Percentiles rank a stretch among this genome's conserved stretches.
phyloP scores from a whole-genome alignment of 1,284 basidiomycete genomes.

The Neolentinus lepideus region DNA sequence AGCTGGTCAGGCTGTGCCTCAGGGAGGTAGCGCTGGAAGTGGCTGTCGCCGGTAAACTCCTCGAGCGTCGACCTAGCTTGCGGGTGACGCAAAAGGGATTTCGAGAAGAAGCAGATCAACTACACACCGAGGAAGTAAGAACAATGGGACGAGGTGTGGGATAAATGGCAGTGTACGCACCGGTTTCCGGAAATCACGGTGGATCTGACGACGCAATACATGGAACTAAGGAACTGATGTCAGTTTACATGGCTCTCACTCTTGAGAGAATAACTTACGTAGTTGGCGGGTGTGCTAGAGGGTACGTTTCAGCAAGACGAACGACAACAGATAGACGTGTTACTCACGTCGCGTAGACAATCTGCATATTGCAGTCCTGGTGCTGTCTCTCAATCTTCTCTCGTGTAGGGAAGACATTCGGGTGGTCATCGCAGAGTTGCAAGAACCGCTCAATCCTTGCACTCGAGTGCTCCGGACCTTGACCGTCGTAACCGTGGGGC shows the following conservation, averaged over 20 bases:
- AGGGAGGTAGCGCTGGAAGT: constrained; percentile 92
- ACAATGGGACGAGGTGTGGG: not conserved
- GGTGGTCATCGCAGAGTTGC: constrained; percentile 97
- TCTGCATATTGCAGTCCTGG: constrained; percentile 99
- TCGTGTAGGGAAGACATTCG: constrained; percentile 81
- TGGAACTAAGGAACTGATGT: constrained; percentile 60
- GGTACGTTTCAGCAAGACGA: constrained; percentile 8
- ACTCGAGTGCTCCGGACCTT: constrained; percentile 98
- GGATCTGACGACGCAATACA: constrained; percentile 90
- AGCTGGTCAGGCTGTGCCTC: constrained; percentile 72
- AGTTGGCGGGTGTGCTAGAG: constrained; percentile 81
- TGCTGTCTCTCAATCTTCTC: constrained; percentile 94
- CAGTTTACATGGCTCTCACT: constrained; percentile 5
- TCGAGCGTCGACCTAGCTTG: constrained; percentile 80
- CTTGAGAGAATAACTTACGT: constrained; percentile 40
- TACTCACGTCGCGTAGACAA: constrained; percentile 89
- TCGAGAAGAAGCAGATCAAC: constrained; percentile 95
- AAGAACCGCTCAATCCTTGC: constrained; percentile 96
- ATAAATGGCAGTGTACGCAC: constrained; percentile 35
- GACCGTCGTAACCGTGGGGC: constrained; percentile 98
- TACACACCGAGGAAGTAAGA: constrained; percentile 18
- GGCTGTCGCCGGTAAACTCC: constrained; percentile 85
- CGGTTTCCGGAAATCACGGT: constrained; percentile 95
- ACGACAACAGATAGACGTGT: constrained; percentile 5
- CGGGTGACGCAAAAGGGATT: constrained; percentile 91